Percentiles rank a stretch among this genome's conserved stretches.
phyloP scores from a whole-genome alignment of 2,329 filamentous ascomycete species.

The Epichloe sibirici region DNA sequence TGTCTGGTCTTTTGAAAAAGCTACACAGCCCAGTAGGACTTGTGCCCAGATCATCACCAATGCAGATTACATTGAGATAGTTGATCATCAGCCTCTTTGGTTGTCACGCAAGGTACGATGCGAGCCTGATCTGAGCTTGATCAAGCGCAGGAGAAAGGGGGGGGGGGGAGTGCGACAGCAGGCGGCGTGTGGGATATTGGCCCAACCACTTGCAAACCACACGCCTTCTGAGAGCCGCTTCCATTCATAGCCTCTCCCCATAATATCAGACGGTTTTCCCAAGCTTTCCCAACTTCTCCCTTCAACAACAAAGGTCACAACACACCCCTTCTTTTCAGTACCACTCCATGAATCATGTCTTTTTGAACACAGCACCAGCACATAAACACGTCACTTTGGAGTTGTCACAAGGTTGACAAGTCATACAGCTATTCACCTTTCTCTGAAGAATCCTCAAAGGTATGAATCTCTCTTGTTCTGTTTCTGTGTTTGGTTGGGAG shows the following conservation, averaged over 20 bases:
- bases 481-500: neutral
- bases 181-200: neutral
- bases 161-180: neutral
- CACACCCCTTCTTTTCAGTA: neutral
- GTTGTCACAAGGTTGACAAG: neutral
- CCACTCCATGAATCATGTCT: slow-evolving; percentile 1
- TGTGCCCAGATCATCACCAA: neutral
- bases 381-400: neutral
- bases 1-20: neutral
- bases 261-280: neutral
- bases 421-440: neutral
- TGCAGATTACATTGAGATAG: neutral
- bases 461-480: neutral
- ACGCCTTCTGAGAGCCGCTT: neutral
- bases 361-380: neutral
- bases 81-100: neutral
- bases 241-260: neutral
- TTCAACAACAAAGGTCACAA: neutral
- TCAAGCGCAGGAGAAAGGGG: neutral
- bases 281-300: neutral
- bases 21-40: neutral
- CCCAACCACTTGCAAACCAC: neutral
- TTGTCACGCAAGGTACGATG: neutral
- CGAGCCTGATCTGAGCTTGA: neutral
- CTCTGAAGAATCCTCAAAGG: neutral